Conservation (phyloP, 192 early-diverging fungal genomes). For the Coemansia sp. region DNA sequence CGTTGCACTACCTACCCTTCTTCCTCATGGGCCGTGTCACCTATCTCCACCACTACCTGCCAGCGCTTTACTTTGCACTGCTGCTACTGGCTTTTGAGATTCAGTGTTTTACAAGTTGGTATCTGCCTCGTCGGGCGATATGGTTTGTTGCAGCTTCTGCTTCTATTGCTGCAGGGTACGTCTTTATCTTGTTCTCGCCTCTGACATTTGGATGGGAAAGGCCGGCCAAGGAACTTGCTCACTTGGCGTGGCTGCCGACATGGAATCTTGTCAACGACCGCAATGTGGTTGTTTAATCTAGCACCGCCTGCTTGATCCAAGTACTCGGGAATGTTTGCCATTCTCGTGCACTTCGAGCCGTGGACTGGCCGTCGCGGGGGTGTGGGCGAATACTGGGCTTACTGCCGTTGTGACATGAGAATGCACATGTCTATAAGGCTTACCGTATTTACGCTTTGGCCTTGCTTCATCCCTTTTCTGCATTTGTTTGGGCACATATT, state of each 20-base stretch:
- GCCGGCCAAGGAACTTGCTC: slow-evolving; percentile 53
- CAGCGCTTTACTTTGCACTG: slow-evolving; percentile 76
- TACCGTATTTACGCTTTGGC: not conserved
- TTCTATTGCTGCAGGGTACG: slow-evolving; percentile 21
- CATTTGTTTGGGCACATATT: not conserved
- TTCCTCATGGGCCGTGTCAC: slow-evolving; percentile 84
- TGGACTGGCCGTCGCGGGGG: not conserved
- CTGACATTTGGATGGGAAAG: slow-evolving; percentile 74
- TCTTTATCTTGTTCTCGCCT: slow-evolving; percentile 70
- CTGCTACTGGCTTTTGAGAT: slow-evolving; percentile 69
- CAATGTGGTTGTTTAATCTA: not conserved
- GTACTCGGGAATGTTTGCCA: not conserved
- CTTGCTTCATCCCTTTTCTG: not conserved
- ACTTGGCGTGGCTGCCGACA: slow-evolving; percentile 63
- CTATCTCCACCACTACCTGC: slow-evolving; percentile 92
- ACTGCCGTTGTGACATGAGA: not conserved
- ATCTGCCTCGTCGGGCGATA: slow-evolving; percentile 43
- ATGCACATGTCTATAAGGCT: not conserved
- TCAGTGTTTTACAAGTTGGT: slow-evolving; percentile 61
- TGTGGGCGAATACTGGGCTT: not conserved
- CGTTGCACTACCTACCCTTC: slow-evolving; percentile 87
- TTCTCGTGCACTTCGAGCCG: not conserved
- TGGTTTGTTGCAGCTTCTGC: slow-evolving; percentile 1
- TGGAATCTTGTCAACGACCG: slow-evolving; percentile 68
- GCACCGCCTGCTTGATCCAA: not conserved